These are phyloP conservation scores for Eimeria necatrix DNA, from an alignment of 169 alveolate species.

Conservation along the genomic window DNA sequence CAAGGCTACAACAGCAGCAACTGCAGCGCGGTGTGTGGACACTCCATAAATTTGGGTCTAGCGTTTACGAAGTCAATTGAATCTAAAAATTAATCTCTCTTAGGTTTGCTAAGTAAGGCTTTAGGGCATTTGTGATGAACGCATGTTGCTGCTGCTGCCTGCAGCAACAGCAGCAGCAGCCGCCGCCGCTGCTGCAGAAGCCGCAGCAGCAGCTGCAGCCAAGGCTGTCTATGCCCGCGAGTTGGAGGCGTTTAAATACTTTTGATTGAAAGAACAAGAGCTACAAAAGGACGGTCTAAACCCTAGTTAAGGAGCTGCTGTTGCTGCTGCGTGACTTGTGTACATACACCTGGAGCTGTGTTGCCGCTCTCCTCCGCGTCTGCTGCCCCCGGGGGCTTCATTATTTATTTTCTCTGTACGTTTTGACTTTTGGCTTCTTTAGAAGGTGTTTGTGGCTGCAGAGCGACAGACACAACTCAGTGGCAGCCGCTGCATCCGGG, in stretches of 20 bases:
- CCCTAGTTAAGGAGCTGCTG: not conserved
- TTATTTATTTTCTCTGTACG: not conserved
- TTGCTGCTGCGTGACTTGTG: not conserved
- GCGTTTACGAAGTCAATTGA: too few species aligned
- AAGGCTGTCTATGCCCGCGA: not conserved
- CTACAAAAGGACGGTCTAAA: not conserved
- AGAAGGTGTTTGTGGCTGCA: not conserved
- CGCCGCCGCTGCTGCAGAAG: not conserved
- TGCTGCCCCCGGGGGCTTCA: not conserved
- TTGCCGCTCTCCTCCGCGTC: not conserved
- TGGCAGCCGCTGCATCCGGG: not conserved
- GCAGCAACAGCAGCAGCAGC: not conserved
- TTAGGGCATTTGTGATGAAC: not conserved
- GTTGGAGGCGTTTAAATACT: not conserved
- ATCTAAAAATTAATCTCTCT: too few species aligned
- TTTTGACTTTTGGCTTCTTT: not conserved
- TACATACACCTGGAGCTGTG: not conserved
- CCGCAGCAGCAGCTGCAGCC: not conserved
- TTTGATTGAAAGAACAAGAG: not conserved
- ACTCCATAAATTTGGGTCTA: too few species aligned
- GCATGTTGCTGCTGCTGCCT: not conserved
- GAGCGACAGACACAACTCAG: not conserved
- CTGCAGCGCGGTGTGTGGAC: too few species aligned
- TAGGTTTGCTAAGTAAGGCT: too few species aligned
- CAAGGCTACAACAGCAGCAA: too few species aligned